Conservation (phyloP, 2,329 filamentous ascomycete genomes). For the Calonectria hawksworthii region DNA sequence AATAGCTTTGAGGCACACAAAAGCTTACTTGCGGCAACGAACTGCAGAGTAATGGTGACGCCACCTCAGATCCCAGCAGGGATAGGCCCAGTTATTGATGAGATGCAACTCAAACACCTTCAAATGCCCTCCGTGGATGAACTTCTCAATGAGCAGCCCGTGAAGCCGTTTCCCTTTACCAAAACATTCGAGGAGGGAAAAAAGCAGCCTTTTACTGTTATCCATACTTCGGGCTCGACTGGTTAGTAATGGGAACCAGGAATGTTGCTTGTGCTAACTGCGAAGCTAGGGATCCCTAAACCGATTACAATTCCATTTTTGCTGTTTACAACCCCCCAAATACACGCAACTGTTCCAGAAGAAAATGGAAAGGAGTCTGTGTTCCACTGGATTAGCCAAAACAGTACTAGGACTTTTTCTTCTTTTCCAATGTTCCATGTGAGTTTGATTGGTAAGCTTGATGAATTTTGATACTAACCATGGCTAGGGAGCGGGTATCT, state of each 20-base stretch:
- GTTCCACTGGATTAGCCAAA: background rate
- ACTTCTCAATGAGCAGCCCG: background rate
- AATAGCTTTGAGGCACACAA: conserved; percentile 1
- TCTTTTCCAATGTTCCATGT: conserved; percentile 5
- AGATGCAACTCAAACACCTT: background rate
- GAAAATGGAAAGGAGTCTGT: background rate
- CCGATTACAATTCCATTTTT: background rate
- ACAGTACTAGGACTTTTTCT: background rate
- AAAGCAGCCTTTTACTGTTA: background rate
- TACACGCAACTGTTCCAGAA: background rate
- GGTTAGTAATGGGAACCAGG: background rate
- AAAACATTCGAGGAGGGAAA: background rate
- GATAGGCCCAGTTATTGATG: background rate
- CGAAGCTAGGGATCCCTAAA: background rate
- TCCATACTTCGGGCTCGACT: background rate
- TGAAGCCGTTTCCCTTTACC: background rate
- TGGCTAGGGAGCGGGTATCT: background rate
- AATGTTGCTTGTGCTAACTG: background rate
- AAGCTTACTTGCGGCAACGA: background rate
- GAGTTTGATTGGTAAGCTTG: too few relatives aligned
- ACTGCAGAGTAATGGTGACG: background rate
- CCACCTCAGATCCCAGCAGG: background rate
- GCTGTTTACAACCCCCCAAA: background rate
- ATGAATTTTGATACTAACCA: background rate
- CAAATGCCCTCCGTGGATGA: background rate